A percentile compares a stretch with the other conserved stretches of the same genome.
phyloP scores from a whole-genome alignment of 768 basidiomycete genomes.

The Stropharia rugosoannulata region DNA sequence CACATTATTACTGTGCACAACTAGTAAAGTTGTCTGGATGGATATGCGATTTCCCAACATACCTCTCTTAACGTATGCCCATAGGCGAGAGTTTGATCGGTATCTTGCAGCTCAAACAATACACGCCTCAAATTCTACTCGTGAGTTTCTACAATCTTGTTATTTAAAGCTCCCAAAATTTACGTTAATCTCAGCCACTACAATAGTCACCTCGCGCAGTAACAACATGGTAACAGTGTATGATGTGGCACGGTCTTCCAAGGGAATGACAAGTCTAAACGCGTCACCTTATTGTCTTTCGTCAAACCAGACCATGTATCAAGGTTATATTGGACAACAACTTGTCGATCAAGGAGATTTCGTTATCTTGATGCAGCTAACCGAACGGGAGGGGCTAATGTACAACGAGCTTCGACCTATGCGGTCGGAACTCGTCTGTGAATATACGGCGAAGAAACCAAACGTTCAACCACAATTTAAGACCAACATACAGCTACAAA shows the following conservation, averaged over 20 bases:
- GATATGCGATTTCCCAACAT: constrained; percentile 57
- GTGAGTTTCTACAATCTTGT: constrained; percentile 8
- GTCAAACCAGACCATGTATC: constrained; percentile 21
- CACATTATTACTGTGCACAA: constrained; percentile 57
- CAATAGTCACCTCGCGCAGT: constrained; percentile 54
- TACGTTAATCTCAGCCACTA: not conserved
- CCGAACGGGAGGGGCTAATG: constrained; percentile 44
- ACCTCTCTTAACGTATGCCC: constrained; percentile 62
- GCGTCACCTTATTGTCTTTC: constrained; percentile 45
- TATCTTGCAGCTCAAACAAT: constrained; percentile 47
- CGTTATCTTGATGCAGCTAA: constrained; percentile 44
- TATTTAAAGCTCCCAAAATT: constrained; percentile 6
- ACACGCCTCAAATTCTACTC: not conserved
- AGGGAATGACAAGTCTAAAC: constrained; percentile 43
- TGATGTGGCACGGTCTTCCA: constrained; percentile 47
- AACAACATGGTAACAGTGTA: constrained; percentile 64
- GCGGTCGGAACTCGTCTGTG: constrained; percentile 12
- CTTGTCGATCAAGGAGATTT: constrained; percentile 30
- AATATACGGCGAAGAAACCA: constrained; percentile 34
- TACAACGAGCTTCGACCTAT: constrained; percentile 36
- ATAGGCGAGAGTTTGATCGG: constrained; percentile 60
- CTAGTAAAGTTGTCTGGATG: constrained; percentile 65
- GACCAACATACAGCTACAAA: constrained; percentile 15
- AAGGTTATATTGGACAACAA: constrained; percentile 27
- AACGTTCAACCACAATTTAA: constrained; percentile 2